These are phyloP conservation scores for Lepidium campestre DNA, from an alignment of 441 rosid genomes.

Conservation along the genomic window DNA sequence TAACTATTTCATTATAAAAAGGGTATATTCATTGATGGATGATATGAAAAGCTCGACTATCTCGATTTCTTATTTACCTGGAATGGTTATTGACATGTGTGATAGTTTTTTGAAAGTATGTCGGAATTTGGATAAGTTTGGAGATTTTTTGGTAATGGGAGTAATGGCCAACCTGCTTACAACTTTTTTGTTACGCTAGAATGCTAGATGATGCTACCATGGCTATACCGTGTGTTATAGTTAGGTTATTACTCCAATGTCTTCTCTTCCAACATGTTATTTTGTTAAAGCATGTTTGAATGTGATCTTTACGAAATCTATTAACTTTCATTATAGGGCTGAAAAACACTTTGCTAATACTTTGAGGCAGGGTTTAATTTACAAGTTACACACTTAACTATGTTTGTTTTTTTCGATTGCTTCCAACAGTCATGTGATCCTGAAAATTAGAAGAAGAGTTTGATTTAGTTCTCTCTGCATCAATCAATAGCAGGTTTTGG, in stretches of 20 bases:
- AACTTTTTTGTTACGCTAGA: constrained; percentile 86
- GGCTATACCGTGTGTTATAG: constrained; percentile 91
- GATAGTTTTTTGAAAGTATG: constrained; percentile 78
- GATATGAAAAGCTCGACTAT: not conserved
- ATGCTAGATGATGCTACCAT: constrained; percentile 97
- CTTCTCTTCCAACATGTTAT: not conserved
- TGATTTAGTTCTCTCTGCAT: constrained; percentile 7
- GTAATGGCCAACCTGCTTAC: constrained; percentile 96
- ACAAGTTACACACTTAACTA: constrained; percentile 46
- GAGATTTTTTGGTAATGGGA: constrained; percentile 98
- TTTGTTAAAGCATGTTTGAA: not conserved
- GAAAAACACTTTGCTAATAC: constrained; percentile 96
- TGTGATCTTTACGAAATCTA: constrained; percentile 13
- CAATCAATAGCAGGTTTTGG: constrained; percentile 64
- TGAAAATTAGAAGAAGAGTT: constrained; percentile 1
- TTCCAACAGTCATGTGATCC: constrained; percentile 1
- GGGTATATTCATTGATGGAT: not conserved
- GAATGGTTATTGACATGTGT: constrained; percentile 36
- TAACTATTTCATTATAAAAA: not conserved
- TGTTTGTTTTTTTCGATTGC: constrained; percentile 10
- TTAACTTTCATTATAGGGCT: constrained; percentile 47
- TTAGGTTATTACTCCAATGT: constrained; percentile 39
- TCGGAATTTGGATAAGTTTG: constrained; percentile 89
- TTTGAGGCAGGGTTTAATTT: constrained; percentile 82
- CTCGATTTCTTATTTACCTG: not conserved